These are phyloP conservation scores for Trichoderma erinaceum DNA, from an alignment of 495 filamentous ascomycete genomes.

Conservation along the genomic window DNA sequence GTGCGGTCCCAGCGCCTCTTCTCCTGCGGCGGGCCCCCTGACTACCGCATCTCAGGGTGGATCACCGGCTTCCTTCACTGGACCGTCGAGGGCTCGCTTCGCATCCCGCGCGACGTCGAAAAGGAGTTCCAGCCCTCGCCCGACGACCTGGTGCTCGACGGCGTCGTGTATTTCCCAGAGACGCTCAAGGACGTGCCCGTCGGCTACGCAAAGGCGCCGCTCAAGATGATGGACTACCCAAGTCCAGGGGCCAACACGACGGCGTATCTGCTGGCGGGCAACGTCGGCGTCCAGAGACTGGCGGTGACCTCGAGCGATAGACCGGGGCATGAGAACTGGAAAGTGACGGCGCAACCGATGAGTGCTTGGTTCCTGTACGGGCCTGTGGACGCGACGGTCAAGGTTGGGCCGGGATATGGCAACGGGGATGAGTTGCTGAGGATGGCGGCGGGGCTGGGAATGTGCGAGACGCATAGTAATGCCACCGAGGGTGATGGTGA, in stretches of 20 bases:
- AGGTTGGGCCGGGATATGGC: neutral
- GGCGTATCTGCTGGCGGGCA: conserved; percentile 27
- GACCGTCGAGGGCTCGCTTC: conserved; percentile 30
- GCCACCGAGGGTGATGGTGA: neutral
- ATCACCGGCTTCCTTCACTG: conserved; percentile 47
- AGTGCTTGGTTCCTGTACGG: conserved; percentile 22
- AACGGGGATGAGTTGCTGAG: neutral
- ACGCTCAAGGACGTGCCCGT: conserved; percentile 26
- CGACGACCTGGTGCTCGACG: conserved; percentile 20
- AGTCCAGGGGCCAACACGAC: conserved; percentile 16
- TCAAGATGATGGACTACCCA: conserved; percentile 26
- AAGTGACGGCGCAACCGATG: conserved; percentile 25
- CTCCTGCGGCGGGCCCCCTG: conserved; percentile 22
- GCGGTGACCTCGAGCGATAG: conserved; percentile 17
- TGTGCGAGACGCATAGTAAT: conserved; percentile 1
- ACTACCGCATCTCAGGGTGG: conserved; percentile 36
- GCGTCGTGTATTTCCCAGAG: conserved; percentile 20
- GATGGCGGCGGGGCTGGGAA: conserved; percentile 10
- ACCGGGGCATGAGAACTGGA: conserved; percentile 13
- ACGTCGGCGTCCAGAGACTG: conserved; percentile 24
- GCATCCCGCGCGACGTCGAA: neutral
- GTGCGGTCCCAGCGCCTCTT: conserved; percentile 19
- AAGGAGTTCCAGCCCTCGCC: neutral
- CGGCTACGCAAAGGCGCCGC: conserved; percentile 28
- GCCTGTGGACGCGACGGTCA: conserved; percentile 4